These are phyloP conservation scores for Candida arabinofermentans DNA, from an alignment of 805 yeast genomes.

Conservation along the genomic window DNA sequence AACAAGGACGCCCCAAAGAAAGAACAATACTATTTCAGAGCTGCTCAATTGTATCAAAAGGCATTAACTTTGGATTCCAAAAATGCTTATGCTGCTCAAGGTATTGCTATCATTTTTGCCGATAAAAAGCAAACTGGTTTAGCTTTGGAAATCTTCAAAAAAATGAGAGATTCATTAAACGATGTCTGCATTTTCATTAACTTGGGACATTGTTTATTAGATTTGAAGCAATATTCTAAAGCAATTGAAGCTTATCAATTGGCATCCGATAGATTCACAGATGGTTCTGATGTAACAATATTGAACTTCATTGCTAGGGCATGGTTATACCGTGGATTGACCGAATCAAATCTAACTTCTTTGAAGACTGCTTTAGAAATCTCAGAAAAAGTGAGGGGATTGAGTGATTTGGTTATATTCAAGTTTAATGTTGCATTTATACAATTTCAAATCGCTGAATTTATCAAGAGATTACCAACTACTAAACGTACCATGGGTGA, in stretches of 20 bases:
- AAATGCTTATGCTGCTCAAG: constrained; percentile 96
- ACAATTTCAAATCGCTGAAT: constrained; percentile 84
- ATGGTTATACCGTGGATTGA: constrained; percentile 76
- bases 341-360: constrained; percentile 60
- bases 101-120: constrained; percentile 88
- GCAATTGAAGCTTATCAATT: constrained; percentile 87
- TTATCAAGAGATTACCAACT: constrained; percentile 56
- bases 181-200: constrained; percentile 82
- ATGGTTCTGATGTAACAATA: constrained; percentile 60
- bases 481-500: constrained; percentile 60
- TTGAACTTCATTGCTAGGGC: constrained; percentile 78
- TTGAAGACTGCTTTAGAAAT: constrained; percentile 60
- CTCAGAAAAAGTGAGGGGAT: constrained; percentile 51
- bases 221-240: constrained; percentile 74
- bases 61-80: constrained; percentile 78
- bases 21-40: constrained; percentile 75
- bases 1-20: constrained; percentile 55
- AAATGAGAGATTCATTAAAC: constrained; percentile 83
- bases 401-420: constrained; percentile 41
- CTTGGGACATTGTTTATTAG: constrained; percentile 82
- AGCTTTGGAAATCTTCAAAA: constrained; percentile 83
- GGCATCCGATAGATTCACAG: constrained; percentile 64
- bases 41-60: constrained; percentile 89
- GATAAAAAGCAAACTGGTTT: constrained; percentile 71
- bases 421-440: constrained; percentile 80